These are phyloP conservation scores for Wickerhamomyces rabaulensis DNA, from an alignment of 805 yeast species.

Conservation along the genomic window DNA sequence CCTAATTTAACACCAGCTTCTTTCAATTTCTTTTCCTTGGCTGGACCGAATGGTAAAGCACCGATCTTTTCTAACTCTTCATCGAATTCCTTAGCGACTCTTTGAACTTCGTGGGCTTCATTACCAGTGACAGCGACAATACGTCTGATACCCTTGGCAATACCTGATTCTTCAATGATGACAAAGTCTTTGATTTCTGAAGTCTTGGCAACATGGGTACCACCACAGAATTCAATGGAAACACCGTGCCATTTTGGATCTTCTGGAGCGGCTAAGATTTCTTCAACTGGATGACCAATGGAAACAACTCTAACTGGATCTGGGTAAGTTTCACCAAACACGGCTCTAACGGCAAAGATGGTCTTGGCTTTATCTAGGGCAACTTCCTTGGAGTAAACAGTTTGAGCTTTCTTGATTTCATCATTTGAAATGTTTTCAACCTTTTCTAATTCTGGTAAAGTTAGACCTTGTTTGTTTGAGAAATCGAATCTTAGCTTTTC, in stretches of 20 bases:
- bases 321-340: constrained; percentile 97
- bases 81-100: constrained; percentile 69
- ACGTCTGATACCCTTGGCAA: constrained; percentile 98
- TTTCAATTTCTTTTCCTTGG: constrained; percentile 78
- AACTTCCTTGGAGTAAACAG: constrained; percentile 82
- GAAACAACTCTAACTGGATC: constrained; percentile 98
- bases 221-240: constrained; percentile 98
- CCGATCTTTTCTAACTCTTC: constrained; percentile 54
- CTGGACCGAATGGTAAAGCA: constrained; percentile 63
- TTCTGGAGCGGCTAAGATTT: constrained; percentile 63
- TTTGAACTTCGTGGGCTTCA: constrained; percentile 87
- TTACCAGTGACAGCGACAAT: constrained; percentile 94
- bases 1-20: constrained; percentile 81
- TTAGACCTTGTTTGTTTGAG: constrained; percentile 83
- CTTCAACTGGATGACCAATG: constrained; percentile 87
- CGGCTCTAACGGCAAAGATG: constrained; percentile 90
- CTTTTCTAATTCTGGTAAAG: constrained; percentile 61
- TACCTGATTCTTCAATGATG: constrained; percentile 91
- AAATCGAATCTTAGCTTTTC: constrained; percentile 96
- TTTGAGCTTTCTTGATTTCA: constrained; percentile 62
- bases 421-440: constrained; percentile 74
- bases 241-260: constrained; percentile 69
- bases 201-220: constrained; percentile 92
- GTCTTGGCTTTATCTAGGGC: constrained; percentile 64
- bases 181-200: constrained; percentile 91